These are phyloP conservation scores for Ophiocordyceps camponoti-rufipedis DNA, from an alignment of 2,329 filamentous ascomycete species.

Conservation along the genomic window DNA sequence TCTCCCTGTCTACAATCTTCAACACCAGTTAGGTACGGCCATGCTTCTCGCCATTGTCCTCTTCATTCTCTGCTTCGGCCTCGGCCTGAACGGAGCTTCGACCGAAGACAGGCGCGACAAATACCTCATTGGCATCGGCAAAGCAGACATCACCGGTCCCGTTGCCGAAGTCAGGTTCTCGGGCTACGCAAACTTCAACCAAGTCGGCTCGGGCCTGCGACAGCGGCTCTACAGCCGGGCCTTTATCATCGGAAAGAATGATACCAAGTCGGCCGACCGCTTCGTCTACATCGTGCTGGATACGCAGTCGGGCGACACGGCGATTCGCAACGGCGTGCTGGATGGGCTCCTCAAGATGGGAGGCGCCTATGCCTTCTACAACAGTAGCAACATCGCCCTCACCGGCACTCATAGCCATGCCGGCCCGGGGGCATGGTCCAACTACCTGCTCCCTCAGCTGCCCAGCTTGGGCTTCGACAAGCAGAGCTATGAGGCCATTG, in stretches of 20 bases:
- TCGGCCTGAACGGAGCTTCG: conserved; percentile 29
- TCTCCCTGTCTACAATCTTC: too few relatives aligned
- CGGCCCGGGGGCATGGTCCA: conserved; percentile 82
- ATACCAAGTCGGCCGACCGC: conserved; percentile 47
- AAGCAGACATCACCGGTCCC: conserved; percentile 46
- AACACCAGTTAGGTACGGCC: too few relatives aligned
- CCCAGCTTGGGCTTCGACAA: conserved; percentile 73
- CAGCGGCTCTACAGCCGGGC: conserved; percentile 72
- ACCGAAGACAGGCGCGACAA: background rate
- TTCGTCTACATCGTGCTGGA: conserved; percentile 83
- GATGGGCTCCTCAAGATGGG: conserved; percentile 54
- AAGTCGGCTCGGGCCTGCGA: conserved; percentile 66
- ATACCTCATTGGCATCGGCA: conserved; percentile 32
- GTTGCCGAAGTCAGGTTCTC: conserved; percentile 84
- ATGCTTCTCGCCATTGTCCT: background rate
- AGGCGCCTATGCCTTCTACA: conserved; percentile 54
- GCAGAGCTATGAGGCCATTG: conserved; percentile 77
- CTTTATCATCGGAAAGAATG: conserved; percentile 52
- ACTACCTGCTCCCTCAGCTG: conserved; percentile 84
- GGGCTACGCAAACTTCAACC: conserved; percentile 75
- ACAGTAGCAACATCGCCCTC: conserved; percentile 65
- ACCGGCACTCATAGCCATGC: conserved; percentile 89
- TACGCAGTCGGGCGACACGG: conserved; percentile 75
- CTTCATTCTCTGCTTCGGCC: background rate
- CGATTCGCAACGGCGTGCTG: conserved; percentile 71